A percentile compares a stretch with the other conserved stretches of the same genome.
Evolutionary conservation across 2,329 filamentous ascomycete species (phyloP).

Genomic region (Apiospora saccharicola): DNA sequence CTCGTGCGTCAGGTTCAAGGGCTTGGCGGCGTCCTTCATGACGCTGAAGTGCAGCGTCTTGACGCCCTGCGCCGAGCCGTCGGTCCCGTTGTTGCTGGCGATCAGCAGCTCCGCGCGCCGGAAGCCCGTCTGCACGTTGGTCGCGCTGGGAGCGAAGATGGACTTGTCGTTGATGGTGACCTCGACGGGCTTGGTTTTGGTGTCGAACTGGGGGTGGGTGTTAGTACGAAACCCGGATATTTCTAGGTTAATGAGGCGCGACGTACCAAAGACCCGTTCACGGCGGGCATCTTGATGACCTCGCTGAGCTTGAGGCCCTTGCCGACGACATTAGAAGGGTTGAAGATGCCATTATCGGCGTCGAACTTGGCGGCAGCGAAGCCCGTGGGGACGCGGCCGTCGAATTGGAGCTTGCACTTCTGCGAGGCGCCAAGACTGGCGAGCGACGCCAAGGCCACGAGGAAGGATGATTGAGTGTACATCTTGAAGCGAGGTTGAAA

Average conservation of each 20-base stretch:
- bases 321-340: constrained; percentile 60
- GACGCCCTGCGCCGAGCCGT: constrained; percentile 59
- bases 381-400: constrained; percentile 52
- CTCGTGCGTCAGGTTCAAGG: constrained; percentile 67
- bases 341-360: constrained; percentile 53
- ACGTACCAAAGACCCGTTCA: constrained; percentile 49
- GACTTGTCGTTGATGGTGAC: constrained; percentile 65
- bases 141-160: constrained; percentile 61
- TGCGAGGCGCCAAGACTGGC: constrained; percentile 34
- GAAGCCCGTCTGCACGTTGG: constrained; percentile 64
- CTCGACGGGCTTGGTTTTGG: constrained; percentile 54
- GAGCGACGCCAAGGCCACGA: constrained; percentile 10
- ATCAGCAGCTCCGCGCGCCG: constrained; percentile 65
- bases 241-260: too few species aligned
- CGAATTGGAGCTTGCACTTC: constrained; percentile 51
- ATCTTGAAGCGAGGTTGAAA: not conserved
- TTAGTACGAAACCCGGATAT: too few species aligned
- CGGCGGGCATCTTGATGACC: constrained; percentile 40
- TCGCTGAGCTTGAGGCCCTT: constrained; percentile 36
- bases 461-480: constrained; percentile 1
- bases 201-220: constrained; percentile 50
- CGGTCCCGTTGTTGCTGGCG: constrained; percentile 56
- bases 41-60: constrained; percentile 70
- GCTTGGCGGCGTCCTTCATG: constrained; percentile 57
- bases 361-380: constrained; percentile 51